Base-by-base conservation (phyloP, 2,329 filamentous ascomycete species). In the Myriangium duriaei region DNA sequence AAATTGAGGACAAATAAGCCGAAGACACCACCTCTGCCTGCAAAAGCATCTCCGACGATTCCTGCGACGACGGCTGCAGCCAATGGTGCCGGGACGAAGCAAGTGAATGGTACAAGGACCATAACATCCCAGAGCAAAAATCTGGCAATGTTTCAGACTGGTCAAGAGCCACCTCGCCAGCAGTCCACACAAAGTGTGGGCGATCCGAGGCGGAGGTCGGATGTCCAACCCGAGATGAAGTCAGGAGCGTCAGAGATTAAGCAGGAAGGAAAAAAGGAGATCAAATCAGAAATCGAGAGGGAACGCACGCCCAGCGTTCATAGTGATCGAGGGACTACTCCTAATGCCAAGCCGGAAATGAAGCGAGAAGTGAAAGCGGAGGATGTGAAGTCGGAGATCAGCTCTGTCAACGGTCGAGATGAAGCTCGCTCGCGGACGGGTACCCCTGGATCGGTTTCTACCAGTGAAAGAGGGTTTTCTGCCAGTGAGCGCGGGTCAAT, bases 11-110 rank as follows among this genome's bases (percentile, higher is more conserved):
- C 45, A 31, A 42, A 35, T 7, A 41, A 40, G n/a, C 44, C 47
- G 16, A 54, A 56, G 45, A 40, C 32, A 4, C 21, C 17, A 4
- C 12, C 29, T 5, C n/a, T 18, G 11, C 10, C 34, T 24, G n/a
- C 17, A 44, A 53, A 53, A 2, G 53, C 50, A 5, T 42, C 37
- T 30, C 35, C 38, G 14, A 34, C 29, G 11, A 41, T 45, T 31
- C 41, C 37, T 6, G 40, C 38, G 11, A 43, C 47, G 15, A 54
- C 55, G 45, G 40, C 32, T 7, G 19, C 30, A 3, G 11, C 18
- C 4, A 12, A 16, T 4, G 12, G 17, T 24, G 12, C 15, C 15
- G 17, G 24, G 24, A 18, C 14, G 6, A 21, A 40, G 12, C 21
- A 19, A 11, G 6, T 16, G 17, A 39, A 30, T 33, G 35, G 30